Evolutionary conservation across 2,329 filamentous ascomycete genomes (phyloP), one percentile per base, ranked within the genome.

Genomic region (Dendryphion nanum): DNA sequence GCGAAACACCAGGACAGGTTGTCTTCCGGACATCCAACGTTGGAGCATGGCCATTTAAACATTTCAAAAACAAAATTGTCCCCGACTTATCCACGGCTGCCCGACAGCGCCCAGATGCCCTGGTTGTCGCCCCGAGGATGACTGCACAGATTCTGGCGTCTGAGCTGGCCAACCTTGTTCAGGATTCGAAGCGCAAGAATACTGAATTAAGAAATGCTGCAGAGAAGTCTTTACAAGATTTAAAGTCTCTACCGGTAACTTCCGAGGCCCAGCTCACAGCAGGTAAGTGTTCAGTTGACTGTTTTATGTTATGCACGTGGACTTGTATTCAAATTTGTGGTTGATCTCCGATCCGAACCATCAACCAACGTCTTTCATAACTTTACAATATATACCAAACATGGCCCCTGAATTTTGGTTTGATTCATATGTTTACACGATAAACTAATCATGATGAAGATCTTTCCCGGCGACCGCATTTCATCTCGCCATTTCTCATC

Each of bases 111-210:
- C 50, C 43, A 46, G 40, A 59, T 59, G 48, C 49, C 33, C 38
- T 46, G 41, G 48, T 45, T 34, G 34, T 33, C 37, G 32, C 35
- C 42, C 42, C 39, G 46, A 83, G 72, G 58, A 95, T 95, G 89
- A 94, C 89, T 67, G 85, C 89, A 57, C 88, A 94, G 78, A 83
- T 95, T 59, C 78, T 96, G 58, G 82, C 84, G 61, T 83, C 86
- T 41, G 90, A 96, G 78, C 80, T 96, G 65, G 81, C 85, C 59
- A 94, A 88, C 71, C 81, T 96, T 64, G 85, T 95, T 57, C 88
- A 94, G 68, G 93, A 98, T 73, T 93, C 90, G 63, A 97, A 95
- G 70, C 81, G 91, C 58, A 97, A 95, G 70, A 85, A 96, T 67
- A 81, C 85, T 53, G 93, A 97, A 57, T 76, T 98, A 37, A 82